Evolutionary conservation across 768 basidiomycete species (phyloP), one percentile per base, ranked within the genome.

Genomic region (Amanita exitialis): DNA sequence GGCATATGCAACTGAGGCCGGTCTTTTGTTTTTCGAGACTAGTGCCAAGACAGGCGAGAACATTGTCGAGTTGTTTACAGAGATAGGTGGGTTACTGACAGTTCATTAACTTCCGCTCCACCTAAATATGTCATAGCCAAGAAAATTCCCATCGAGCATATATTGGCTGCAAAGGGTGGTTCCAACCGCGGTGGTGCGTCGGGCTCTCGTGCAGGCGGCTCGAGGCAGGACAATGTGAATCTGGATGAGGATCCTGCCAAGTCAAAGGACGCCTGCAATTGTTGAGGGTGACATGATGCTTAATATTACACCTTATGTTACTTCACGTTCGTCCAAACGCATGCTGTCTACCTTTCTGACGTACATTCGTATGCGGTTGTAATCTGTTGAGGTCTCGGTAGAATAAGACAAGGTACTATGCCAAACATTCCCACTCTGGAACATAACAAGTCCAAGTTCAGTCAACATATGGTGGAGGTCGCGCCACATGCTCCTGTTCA

Each of bases 31-130:
- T 76, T 96, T 95, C 59, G 96, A 99, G 74, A 96, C 94, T 34
- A 90, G 86, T 61, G 96, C 96, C 21, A 99, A 98, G 80, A 91
- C 90, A 4, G 93, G 94, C 15, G 88, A 94, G 61, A 93, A 92
- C 35, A 80, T 98, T 50, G 87, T 92, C 21, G 96, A 98, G 61
- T 82, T 98, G 27, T 99, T 99, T 66, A 98, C 94, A 9, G 94
- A 97, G 69, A 98, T 99, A 61, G 95, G 94, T 97, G 41, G 49
- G 64, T 57, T 34, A 48, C 51, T 79, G 66, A 12, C 20, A 37
- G 52, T 51, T 16, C 44, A 15, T 45, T 15, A 4, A 41, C 43
- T 23, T 34, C 18, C 38, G 39, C 32, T 13, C 18, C 56, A 41
- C 3, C 51, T 52, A 15, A 49, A 6, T 21, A 48, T 47, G 41